Evolutionary conservation across 2,329 filamentous ascomycete species (phyloP), one percentile per base, ranked within the genome.

Genomic region (Trichoderma sp.): DNA sequence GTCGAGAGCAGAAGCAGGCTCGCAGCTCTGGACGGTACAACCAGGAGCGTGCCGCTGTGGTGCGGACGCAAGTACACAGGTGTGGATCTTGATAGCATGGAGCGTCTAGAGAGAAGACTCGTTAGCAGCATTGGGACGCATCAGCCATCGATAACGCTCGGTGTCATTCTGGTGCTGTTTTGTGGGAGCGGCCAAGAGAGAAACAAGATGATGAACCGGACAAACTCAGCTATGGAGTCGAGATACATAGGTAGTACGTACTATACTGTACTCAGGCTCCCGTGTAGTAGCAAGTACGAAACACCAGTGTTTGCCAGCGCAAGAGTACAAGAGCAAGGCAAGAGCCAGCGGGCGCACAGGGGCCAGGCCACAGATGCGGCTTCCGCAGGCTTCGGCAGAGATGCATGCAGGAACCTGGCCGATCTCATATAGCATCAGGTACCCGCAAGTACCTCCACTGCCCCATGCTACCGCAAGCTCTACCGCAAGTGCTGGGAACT

Each of bases 331-430:
- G 67, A 60, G 34, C 53, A 34, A 42, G 25, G 58, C 57, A 63
- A 64, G 67, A 60, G 34, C 53, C 34, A 42, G 25, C 52, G 52
- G 61, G 61, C 37, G 25, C 35, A 45, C 61, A 54, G 45, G 67
- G 67, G 61, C 48, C 54, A 32, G n/a, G n/a, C n/a, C n/a, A n/a
- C n/a, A n/a, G 45, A 35, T 19, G 64, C 56, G 39, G 64, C 53
- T 58, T 69, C 67, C 42, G 64, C 56, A 32, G 64, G 42, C 53
- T 69, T 61, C 42, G 68, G 64, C 64, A 67, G 57, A 45, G 68
- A 67, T 64, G 68, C 68, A 69, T 69, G 68, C 68, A 69, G 68
- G 68, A 63, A 69, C 68, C 52, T 61, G 29, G 34, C 29, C 56
- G 57, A 61, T 67, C 67, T 45, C 53, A 52, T 48, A 48, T 48